phyloP scores from a whole-genome alignment of 2,329 filamentous ascomycete species.

The Alternaria metachromatica region DNA sequence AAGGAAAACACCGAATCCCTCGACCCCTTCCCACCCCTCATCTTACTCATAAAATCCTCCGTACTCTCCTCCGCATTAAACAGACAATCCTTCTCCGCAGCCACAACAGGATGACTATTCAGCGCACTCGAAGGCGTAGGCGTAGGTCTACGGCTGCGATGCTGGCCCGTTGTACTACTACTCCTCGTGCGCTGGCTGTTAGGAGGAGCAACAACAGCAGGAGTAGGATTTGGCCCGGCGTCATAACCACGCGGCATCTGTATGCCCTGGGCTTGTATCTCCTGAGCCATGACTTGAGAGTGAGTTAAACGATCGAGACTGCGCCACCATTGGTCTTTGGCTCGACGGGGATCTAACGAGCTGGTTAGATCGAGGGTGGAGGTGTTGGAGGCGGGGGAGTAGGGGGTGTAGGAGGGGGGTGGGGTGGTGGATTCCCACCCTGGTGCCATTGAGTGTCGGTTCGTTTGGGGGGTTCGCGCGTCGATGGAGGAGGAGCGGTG shows the following conservation, averaged over 20 bases:
- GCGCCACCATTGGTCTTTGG: constrained; percentile 22
- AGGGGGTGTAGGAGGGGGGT: constrained; percentile 4
- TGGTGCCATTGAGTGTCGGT: constrained; percentile 7
- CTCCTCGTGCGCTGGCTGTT: neutral
- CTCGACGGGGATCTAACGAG: constrained; percentile 24
- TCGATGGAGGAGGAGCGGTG: constrained; percentile 18
- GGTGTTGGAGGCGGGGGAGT: constrained; percentile 13
- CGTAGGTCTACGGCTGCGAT: neutral
- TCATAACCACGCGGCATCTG: neutral
- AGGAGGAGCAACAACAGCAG: neutral
- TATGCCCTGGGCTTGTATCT: neutral
- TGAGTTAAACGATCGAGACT: constrained; percentile 13
- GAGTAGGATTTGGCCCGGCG: neutral
- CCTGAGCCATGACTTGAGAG: constrained; percentile 1
- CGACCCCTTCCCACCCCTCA: neutral
- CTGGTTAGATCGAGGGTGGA: constrained; percentile 27
- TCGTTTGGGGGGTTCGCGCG: neutral
- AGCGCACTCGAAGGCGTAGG: neutral
- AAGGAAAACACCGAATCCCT: neutral
- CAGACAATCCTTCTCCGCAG: neutral
- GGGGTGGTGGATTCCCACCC: constrained; percentile 26
- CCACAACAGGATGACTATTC: neutral
- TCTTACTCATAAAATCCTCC: constrained; percentile 4
- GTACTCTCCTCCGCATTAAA: constrained; percentile 1
- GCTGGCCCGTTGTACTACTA: neutral